phyloP scores from a whole-genome alignment of 345 rosid species.

The Psidium guajava region DNA sequence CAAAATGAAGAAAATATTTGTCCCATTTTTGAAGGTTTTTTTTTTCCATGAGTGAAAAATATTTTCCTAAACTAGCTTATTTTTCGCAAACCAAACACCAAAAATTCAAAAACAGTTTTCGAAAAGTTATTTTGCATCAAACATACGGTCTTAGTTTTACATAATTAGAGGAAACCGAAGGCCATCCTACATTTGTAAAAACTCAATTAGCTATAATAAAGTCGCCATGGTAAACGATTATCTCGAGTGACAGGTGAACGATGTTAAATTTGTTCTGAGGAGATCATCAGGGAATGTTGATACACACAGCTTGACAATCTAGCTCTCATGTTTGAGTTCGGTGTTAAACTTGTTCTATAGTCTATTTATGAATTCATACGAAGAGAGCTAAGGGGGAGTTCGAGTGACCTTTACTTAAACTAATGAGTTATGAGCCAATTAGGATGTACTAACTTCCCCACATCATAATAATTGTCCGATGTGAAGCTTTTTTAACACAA shows the following conservation, averaged over 20 bases:
- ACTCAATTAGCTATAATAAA: neutral
- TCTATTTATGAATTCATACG: no score
- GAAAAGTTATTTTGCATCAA: no score
- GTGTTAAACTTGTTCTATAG: neutral
- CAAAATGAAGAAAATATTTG: no score
- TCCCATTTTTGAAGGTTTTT: no score
- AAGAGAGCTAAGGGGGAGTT: neutral
- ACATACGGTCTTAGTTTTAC: no score
- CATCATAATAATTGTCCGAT: no score
- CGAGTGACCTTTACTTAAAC: fast-evolving
- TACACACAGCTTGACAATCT: neutral
- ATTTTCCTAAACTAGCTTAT: no score
- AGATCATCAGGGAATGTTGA: neutral
- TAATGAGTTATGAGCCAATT: neutral
- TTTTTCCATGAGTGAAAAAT: no score
- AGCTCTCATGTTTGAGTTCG: neutral
- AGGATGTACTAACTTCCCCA: no score
- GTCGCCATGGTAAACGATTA: neutral
- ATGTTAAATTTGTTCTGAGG: neutral
- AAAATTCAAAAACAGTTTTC: no score
- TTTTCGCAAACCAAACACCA: no score
- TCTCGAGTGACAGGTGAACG: neutral
- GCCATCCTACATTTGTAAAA: neutral
- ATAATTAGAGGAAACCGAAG: neutral
- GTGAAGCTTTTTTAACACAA: no score